Conservation (phyloP, 1,139 yeast genomes). For the Zygoascus meyerae region DNA sequence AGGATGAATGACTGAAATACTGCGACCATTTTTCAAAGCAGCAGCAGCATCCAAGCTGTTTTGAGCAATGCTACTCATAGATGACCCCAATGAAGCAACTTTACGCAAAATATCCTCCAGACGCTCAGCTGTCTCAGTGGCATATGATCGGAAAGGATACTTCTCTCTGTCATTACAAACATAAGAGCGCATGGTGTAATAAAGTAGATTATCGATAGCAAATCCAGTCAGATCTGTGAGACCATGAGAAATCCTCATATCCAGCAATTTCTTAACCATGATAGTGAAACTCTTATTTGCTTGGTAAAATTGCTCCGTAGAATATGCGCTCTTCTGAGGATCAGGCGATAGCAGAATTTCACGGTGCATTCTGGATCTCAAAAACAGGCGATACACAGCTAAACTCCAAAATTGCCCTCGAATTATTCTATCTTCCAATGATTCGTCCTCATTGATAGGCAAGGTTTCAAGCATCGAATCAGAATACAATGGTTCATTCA, state of each 20-base stretch:
- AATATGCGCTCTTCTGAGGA: conserved; percentile 11
- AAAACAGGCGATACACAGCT: conserved; percentile 14
- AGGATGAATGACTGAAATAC: not conserved
- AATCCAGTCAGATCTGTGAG: conserved; percentile 17
- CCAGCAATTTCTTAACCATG: conserved; percentile 11
- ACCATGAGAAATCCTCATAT: conserved; percentile 12
- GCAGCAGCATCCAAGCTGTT: not conserved
- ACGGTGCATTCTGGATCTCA: conserved; percentile 19
- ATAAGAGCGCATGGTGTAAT: conserved; percentile 16
- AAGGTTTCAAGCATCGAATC: not conserved
- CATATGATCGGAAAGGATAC: conserved; percentile 8
- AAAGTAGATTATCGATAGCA: conserved; percentile 19
- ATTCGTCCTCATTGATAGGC: not conserved
- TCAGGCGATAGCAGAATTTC: conserved; percentile 11
- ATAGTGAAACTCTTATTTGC: conserved; percentile 15
- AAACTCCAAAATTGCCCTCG: conserved; percentile 13
- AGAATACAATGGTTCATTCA: not conserved
- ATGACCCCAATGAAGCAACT: not conserved
- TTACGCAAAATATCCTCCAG: conserved; percentile 4
- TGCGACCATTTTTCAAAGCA: not conserved
- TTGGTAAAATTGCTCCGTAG: conserved; percentile 17
- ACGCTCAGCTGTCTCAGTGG: conserved; percentile 5
- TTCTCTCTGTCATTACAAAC: not conserved
- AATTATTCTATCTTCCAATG: not conserved
- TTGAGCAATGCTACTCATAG: not conserved